Evolutionary conservation across 2,329 filamentous ascomycete genomes (phyloP).

Genomic region (Diplodia seriata): DNA sequence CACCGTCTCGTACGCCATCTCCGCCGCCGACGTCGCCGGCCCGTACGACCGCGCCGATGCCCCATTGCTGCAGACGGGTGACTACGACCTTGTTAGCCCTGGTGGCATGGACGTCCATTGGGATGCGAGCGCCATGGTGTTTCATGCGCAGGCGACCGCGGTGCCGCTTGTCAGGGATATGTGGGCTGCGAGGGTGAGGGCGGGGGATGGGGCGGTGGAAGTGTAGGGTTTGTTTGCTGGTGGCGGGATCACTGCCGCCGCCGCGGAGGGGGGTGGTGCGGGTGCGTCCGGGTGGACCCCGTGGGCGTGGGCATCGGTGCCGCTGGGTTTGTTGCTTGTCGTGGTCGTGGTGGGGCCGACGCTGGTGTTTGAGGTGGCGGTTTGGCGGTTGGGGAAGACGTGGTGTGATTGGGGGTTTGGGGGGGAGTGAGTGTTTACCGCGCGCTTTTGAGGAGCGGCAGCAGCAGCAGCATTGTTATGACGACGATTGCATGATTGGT

Average conservation of each 20-base stretch:
- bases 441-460: accelerated
- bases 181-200: constrained; percentile 8
- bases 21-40: constrained; percentile 43
- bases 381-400: neutral
- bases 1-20: constrained; percentile 65
- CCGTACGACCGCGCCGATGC: constrained; percentile 34
- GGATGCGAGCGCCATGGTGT: constrained; percentile 18
- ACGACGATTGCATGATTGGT: no score
- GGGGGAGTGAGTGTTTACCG: no score
- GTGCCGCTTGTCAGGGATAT: constrained; percentile 4
- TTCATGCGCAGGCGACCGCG: constrained; percentile 6
- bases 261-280: neutral
- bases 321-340: neutral
- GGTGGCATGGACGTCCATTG: constrained; percentile 27
- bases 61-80: constrained; percentile 26
- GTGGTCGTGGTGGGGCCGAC: neutral
- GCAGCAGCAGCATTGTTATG: neutral
- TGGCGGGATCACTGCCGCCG: neutral
- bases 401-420: neutral
- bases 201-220: neutral
- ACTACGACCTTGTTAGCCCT: no score
- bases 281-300: neutral
- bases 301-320: neutral
- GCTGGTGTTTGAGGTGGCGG: neutral
- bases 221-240: neutral